Percentiles rank a stretch among this genome's conserved stretches.
Conservation (phyloP, 805 yeast species). For the Zygoascus biomembranicola region DNA sequence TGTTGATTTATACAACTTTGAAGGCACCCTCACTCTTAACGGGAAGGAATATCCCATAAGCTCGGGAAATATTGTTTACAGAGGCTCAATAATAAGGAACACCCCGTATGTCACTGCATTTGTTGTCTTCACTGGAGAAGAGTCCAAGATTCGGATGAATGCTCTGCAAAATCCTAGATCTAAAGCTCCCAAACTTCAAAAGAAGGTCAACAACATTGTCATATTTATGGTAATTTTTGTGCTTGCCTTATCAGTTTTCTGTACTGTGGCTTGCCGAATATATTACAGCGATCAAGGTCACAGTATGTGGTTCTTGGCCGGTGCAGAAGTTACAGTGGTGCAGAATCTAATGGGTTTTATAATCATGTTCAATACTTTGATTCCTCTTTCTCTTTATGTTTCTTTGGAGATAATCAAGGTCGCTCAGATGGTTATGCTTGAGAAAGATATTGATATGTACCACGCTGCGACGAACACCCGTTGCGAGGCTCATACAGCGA, state of each 20-base stretch:
- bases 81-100: conserved; percentile 87
- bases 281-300: conserved; percentile 34
- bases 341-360: conserved; percentile 92
- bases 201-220: conserved; percentile 73
- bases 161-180: conserved; percentile 82
- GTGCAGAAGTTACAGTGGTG: conserved; percentile 72
- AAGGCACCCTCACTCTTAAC: conserved; percentile 45
- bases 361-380: conserved; percentile 94
- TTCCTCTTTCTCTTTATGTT: conserved; percentile 89
- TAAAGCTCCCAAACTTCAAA: conserved; percentile 88
- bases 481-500: conserved; percentile 90
- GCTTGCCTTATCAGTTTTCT: conserved; percentile 61
- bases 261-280: conserved; percentile 69
- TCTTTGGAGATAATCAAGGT: conserved; percentile 94
- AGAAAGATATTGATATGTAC: conserved; percentile 93
- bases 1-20: conserved; percentile 81
- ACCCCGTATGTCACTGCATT: conserved; percentile 68
- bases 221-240: conserved; percentile 83
- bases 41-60: conserved; percentile 51
- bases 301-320: conserved; percentile 64
- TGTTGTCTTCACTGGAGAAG: conserved; percentile 91
- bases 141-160: conserved; percentile 91
- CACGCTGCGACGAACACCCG: conserved; percentile 78
- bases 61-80: conserved; percentile 73
- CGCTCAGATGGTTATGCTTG: conserved; percentile 71